phyloP scores from a whole-genome alignment of 2,329 filamentous ascomycete genomes.

The Coniochaeta hoffmannii region DNA sequence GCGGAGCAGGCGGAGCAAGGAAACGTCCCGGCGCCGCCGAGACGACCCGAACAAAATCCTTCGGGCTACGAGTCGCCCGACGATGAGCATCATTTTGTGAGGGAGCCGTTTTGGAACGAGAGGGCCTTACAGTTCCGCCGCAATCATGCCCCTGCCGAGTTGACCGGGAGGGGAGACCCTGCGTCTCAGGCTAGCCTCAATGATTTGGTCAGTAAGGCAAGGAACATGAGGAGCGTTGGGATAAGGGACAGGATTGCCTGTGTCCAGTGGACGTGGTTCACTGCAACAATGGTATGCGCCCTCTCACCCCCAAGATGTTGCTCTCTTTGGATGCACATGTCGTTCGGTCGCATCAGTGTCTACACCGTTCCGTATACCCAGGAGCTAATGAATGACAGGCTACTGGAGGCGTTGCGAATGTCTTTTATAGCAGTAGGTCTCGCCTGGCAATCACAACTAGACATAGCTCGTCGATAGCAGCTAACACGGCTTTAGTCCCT shows the following conservation, averaged over 20 bases:
- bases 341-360: background rate
- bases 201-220: slow-evolving; percentile 8
- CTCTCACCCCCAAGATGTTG: background rate
- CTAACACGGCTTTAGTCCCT: slow-evolving; percentile 30
- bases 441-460: background rate
- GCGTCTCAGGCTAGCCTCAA: slow-evolving; percentile 7
- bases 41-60: background rate
- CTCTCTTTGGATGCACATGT: slow-evolving; percentile 9
- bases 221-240: slow-evolving; percentile 22
- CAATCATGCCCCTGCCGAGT: background rate
- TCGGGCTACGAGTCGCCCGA: background rate
- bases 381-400: slow-evolving; percentile 27
- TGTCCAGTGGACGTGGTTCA: slow-evolving; percentile 71
- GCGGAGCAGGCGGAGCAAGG: background rate
- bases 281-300: slow-evolving; percentile 52
- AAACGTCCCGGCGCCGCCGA: too few relatives aligned
- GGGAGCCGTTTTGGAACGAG: background rate
- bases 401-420: slow-evolving; percentile 48
- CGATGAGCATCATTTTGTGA: background rate
- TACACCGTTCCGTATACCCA: slow-evolving; percentile 2
- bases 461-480: background rate
- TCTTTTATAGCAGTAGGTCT: slow-evolving; percentile 43
- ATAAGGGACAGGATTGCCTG: slow-evolving; percentile 44
- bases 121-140: background rate
- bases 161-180: background rate